phyloP scores from a whole-genome alignment of 495 filamentous ascomycete species.

The Chlorociboria aeruginascens region DNA sequence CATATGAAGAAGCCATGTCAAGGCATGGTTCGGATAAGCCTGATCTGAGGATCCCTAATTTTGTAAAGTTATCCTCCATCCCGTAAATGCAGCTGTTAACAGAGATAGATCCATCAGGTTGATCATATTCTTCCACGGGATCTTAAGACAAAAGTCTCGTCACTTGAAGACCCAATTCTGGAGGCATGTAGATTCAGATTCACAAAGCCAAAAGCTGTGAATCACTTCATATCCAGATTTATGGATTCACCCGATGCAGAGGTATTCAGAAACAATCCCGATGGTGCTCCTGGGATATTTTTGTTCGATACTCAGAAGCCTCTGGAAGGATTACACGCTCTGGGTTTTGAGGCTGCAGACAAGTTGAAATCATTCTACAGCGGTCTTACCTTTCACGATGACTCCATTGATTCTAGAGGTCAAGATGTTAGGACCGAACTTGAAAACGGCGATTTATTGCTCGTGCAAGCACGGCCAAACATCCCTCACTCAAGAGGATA shows the following conservation, averaged over 20 bases:
- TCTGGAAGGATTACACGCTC: conserved; percentile 55
- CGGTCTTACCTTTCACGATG: conserved; percentile 17
- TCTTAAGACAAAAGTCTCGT: conserved; percentile 60
- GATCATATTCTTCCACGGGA: conserved; percentile 50
- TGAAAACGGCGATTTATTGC: conserved; percentile 61
- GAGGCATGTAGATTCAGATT: conserved; percentile 57
- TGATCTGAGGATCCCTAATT: conserved; percentile 49
- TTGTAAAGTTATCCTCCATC: conserved; percentile 3
- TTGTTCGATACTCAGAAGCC: conserved; percentile 58
- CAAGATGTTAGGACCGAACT: neutral
- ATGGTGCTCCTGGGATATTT: conserved; percentile 66
- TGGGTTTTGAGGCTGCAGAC: conserved; percentile 65
- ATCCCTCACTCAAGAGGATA: conserved; percentile 52
- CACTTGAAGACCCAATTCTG: conserved; percentile 47
- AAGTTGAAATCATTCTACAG: conserved; percentile 18
- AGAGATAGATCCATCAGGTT: conserved; percentile 44
- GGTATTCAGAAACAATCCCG: conserved; percentile 48
- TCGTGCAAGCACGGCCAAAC: conserved; percentile 66
- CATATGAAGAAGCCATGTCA: conserved; percentile 70
- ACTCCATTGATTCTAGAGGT: conserved; percentile 23
- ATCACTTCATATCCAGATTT: conserved; percentile 52
- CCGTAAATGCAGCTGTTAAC: neutral
- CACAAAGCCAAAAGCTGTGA: conserved; percentile 25
- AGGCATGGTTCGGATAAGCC: conserved; percentile 85
- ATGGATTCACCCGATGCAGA: conserved; percentile 52